Conservation (phyloP, 352 stramenopile genomes). For the Achlya hypogyna region DNA sequence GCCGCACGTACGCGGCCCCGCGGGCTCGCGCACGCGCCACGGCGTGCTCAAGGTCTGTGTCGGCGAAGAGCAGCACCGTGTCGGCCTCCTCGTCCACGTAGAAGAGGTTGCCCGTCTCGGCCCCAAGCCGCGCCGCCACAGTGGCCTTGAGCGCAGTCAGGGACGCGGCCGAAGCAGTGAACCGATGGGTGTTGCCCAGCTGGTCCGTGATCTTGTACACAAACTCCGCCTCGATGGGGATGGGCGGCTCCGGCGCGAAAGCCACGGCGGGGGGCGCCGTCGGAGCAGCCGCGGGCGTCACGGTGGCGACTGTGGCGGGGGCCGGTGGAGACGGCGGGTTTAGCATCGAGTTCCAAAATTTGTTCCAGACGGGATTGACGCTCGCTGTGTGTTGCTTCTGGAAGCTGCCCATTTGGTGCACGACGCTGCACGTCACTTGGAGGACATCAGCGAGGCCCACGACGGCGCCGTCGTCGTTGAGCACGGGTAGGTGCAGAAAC, state of each 20-base stretch:
- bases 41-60: constrained; percentile 72
- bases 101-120: constrained; percentile 64
- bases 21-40: constrained; percentile 65
- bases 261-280: constrained; percentile 12
- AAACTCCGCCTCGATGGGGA: constrained; percentile 35
- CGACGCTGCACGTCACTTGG: constrained; percentile 84
- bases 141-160: constrained; percentile 59
- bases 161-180: constrained; percentile 71
- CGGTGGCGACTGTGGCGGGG: background rate
- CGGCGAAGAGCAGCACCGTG: constrained; percentile 65
- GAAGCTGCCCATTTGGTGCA: constrained; percentile 79
- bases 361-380: constrained; percentile 65
- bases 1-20: constrained; percentile 76
- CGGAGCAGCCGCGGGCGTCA: constrained; percentile 5
- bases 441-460: constrained; percentile 95
- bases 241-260: background rate
- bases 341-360: constrained; percentile 39
- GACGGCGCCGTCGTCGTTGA: constrained; percentile 80
- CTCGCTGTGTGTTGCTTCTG: constrained; percentile 54
- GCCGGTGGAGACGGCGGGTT: constrained; percentile 26
- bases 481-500: constrained; percentile 95
- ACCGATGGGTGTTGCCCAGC: constrained; percentile 75
- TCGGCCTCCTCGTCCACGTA: constrained; percentile 80
- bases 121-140: constrained; percentile 60
- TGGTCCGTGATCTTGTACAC: constrained; percentile 79